Evolutionary conservation across 163 green algal genomes (phyloP).

Genomic region (Scenedesmus sp.): DNA sequence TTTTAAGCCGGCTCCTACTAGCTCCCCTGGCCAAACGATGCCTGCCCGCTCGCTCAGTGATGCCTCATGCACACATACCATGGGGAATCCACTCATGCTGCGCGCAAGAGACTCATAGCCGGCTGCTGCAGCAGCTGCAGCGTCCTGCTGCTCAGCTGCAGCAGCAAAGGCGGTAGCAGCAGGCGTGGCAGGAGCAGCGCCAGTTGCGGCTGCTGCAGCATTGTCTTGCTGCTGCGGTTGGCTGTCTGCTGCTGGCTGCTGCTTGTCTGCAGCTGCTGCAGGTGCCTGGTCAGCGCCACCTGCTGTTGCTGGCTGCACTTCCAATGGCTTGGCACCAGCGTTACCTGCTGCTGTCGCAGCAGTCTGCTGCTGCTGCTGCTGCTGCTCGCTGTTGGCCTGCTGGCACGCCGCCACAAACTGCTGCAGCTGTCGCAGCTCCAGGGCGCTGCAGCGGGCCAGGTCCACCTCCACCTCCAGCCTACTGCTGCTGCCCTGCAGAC

Average conservation of each 20-base stretch:
- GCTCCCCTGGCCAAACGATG: conserved; percentile 34
- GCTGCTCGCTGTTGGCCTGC: background rate
- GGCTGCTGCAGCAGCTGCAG: conserved; percentile 17
- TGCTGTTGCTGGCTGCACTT: background rate
- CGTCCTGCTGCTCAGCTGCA: background rate
- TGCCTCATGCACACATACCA: background rate
- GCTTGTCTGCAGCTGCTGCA: background rate
- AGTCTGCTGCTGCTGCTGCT: background rate
- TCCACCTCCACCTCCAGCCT: conserved; percentile 44
- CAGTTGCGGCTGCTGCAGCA: background rate
- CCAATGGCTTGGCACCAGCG: background rate
- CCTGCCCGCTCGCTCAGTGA: conserved; percentile 42
- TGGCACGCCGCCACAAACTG: conserved; percentile 16
- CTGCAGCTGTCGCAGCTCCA: conserved; percentile 52
- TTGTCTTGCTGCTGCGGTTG: background rate
- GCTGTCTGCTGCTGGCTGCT: no score
- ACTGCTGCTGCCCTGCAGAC: background rate
- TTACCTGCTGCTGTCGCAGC: background rate
- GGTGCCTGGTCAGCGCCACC: background rate
- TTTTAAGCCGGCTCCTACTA: conserved; percentile 42
- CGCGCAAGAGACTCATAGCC: background rate
- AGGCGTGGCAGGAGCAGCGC: background rate
- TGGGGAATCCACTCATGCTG: conserved; percentile 38
- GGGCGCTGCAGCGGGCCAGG: conserved; percentile 43
- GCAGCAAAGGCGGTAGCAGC: background rate